A percentile compares a stretch with the other conserved stretches of the same genome.
Conservation (phyloP, 148 eudicot species). For the Rhododendron kiyosumense region DNA sequence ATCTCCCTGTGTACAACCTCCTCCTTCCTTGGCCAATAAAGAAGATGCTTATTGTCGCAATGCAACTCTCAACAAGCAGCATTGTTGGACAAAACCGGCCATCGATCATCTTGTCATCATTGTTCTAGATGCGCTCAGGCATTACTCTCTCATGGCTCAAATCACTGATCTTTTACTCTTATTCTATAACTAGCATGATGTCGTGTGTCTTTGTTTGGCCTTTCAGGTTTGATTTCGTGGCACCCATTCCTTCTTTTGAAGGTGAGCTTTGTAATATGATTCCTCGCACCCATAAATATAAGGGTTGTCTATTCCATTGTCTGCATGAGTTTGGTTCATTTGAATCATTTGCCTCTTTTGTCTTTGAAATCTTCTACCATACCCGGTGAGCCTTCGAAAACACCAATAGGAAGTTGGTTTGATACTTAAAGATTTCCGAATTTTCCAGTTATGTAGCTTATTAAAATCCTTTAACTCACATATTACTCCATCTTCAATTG, state of each 20-base stretch:
- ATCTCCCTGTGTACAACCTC: slow-evolving; percentile 47
- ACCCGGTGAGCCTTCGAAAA: background rate
- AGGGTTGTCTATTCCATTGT: background rate
- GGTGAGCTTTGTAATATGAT: slow-evolving; percentile 35
- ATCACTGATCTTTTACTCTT: background rate
- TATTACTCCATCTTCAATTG: background rate
- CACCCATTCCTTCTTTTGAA: slow-evolving; percentile 18
- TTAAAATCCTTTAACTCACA: background rate
- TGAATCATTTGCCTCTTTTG: background rate
- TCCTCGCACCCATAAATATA: no score
- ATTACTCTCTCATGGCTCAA: background rate
- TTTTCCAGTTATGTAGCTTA: background rate
- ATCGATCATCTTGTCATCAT: slow-evolving; percentile 74
- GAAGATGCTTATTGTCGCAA: background rate
- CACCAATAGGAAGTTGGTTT: background rate
- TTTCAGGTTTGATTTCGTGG: background rate
- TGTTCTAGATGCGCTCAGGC: slow-evolving; percentile 90
- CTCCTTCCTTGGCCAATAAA: background rate
- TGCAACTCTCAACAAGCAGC: slow-evolving; percentile 9
- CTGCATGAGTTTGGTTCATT: background rate
- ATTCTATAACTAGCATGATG: background rate
- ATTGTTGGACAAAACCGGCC: slow-evolving; percentile 77
- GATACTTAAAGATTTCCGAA: background rate
- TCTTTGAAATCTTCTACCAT: background rate
- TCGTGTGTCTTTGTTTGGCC: background rate